Evolutionary conservation across 139 green algal genomes (phyloP).

Genomic region (Chlamydomonas applanata): DNA sequence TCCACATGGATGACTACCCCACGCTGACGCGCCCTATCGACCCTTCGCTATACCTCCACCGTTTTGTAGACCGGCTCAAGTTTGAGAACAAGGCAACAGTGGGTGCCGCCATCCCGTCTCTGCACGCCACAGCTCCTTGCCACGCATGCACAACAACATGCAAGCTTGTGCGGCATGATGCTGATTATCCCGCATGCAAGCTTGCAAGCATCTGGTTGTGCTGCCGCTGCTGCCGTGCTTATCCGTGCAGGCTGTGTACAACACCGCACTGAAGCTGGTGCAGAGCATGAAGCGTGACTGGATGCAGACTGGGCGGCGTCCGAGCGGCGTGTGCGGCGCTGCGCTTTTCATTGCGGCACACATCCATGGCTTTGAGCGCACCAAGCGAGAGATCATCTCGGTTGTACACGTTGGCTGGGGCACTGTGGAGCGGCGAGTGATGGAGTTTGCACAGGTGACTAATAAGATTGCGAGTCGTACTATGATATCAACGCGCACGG

Average conservation of each 20-base stretch:
- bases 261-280: slow-evolving; percentile 89
- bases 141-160: too few relatives aligned
- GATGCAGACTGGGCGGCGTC: slow-evolving; percentile 94
- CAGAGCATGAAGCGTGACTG: slow-evolving; percentile 98
- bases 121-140: too few relatives aligned
- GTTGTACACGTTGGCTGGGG: slow-evolving; percentile 91
- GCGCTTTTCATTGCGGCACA: slow-evolving; percentile 92
- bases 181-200: too few relatives aligned
- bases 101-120: too few relatives aligned
- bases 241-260: slow-evolving; percentile 49
- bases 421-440: slow-evolving; percentile 83
- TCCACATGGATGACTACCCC: slow-evolving; percentile 86
- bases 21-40: slow-evolving; percentile 87
- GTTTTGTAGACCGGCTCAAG: slow-evolving; percentile 82
- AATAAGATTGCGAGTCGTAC: too few relatives aligned
- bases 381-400: slow-evolving; percentile 64
- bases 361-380: slow-evolving; percentile 84
- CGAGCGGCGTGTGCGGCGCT: slow-evolving; percentile 90
- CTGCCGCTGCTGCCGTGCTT: too few relatives aligned
- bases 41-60: slow-evolving; percentile 92
- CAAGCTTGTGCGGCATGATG: too few relatives aligned
- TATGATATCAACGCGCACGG: too few relatives aligned
- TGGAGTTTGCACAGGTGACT: slow-evolving; percentile 91
- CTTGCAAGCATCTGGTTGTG: too few relatives aligned
- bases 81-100: slow-evolving; percentile 17